A percentile compares a stretch with the other conserved stretches of the same genome.
Evolutionary conservation across 768 basidiomycete species (phyloP).

Genomic region (Suillus clintonianus): DNA sequence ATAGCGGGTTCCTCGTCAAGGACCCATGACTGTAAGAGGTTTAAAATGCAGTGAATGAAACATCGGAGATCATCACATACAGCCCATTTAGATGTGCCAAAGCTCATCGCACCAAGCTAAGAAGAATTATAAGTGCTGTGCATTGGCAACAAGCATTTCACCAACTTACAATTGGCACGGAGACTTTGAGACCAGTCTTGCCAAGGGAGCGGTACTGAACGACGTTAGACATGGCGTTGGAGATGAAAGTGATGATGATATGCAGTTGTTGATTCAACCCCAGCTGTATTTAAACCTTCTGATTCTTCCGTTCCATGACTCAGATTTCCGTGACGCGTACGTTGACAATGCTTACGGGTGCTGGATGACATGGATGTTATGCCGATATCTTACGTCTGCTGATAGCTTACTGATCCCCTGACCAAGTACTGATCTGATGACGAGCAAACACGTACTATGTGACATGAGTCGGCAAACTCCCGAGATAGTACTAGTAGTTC

Average conservation of each 20-base stretch:
- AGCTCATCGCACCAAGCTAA: conserved; percentile 30
- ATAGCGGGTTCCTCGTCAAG: conserved; percentile 30
- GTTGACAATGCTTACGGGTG: background rate
- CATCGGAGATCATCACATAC: conserved; percentile 13
- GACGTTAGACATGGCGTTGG: conserved; percentile 9
- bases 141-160: background rate
- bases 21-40: conserved; percentile 21
- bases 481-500: too few species aligned
- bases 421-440: too few species aligned
- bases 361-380: background rate
- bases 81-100: conserved; percentile 27
- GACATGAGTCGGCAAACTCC: too few species aligned
- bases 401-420: too few species aligned
- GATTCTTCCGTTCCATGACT: background rate
- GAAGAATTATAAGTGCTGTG: background rate
- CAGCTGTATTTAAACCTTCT: background rate
- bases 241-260: conserved; percentile 1
- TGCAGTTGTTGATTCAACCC: background rate
- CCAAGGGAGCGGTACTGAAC: conserved; percentile 34
- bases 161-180: conserved; percentile 33
- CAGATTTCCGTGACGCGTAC: too few species aligned
- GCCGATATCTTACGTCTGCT: too few species aligned
- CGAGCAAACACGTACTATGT: too few species aligned
- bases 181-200: conserved; percentile 34
- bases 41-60: background rate